Base-by-base conservation (phyloP, 163 green algal genomes). In the Scenedesmus sp. region DNA sequence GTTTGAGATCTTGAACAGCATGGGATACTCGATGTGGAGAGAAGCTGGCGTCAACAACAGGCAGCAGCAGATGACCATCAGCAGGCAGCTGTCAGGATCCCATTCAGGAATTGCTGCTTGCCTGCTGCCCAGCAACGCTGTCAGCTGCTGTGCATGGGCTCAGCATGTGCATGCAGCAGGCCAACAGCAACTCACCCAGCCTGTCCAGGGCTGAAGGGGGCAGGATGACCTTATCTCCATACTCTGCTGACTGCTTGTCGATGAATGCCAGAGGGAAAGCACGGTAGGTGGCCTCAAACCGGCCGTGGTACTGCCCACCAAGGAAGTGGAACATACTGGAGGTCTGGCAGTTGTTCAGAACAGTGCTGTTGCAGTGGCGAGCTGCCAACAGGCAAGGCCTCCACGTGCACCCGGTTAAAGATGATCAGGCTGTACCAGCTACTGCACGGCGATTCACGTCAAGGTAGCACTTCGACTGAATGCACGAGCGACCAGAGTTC, bases 11-110 rank as follows among this genome's bases (percentile, higher is more conserved):
- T 98, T 95, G 94, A 99, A 99, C 7, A 99, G 96, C 98, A 99
- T 99, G 0, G 98, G 98, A 89, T 99, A 99, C 79, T 99, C 98
- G 53, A 99, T 98, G 83, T 99, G 96, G 68, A 99, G 94, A 0
- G 97, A 98, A 16, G 98, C 97, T 99, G 96, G 91, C n/a, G 53
- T 10, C 33, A 61, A n/a, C 37, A 86, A 35, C 51, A 9, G 26
- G 18, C 51, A 61, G 82, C 53, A 76, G 51, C 82, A 88, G 37
- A 40, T 24, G 7, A 9, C 16, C 16, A 56, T 30, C 18, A 65
- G 44, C 44, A 82, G 13, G 22, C 56, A 70, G 20, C 1, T 70
- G 20, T 20, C 56, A n/a, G 9, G n/a, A n/a, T n/a, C n/a, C n/a
- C n/a, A n/a, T n/a, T 15, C 9, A 33, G 22, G 13, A 73, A 73